These are phyloP conservation scores for Rhododendron williamsianum DNA, from an alignment of 148 eudicot genomes.

Conservation along the genomic window DNA sequence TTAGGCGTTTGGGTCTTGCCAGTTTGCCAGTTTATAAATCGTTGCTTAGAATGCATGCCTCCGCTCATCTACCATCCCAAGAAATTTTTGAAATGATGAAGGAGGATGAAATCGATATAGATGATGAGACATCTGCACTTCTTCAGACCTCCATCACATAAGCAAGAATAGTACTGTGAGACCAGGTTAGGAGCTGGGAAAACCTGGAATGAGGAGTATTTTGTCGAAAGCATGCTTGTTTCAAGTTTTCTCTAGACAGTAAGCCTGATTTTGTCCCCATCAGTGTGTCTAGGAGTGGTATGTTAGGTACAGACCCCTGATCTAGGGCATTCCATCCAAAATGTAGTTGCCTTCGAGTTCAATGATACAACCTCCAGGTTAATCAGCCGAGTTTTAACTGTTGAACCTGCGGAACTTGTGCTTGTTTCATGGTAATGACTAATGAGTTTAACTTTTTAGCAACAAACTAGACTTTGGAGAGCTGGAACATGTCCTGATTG, in stretches of 20 bases:
- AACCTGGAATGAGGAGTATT: background rate
- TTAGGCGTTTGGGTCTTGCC: constrained; percentile 19
- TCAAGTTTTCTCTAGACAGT: background rate
- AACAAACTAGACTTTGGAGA: background rate
- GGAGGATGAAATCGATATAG: constrained; percentile 22
- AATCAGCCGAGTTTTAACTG: background rate
- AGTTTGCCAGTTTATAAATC: constrained; percentile 23
- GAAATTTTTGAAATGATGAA: constrained; percentile 21
- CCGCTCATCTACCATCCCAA: background rate
- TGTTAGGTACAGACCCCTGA: background rate
- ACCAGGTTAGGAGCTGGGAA: background rate
- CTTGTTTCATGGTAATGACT: background rate
- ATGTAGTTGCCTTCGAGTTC: background rate
- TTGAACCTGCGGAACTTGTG: background rate
- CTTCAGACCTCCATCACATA: constrained; percentile 1
- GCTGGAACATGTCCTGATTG: background rate
- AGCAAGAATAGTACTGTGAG: background rate
- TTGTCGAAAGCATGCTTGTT: background rate
- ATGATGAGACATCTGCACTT: constrained; percentile 20
- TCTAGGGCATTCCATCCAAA: background rate
- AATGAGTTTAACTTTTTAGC: background rate
- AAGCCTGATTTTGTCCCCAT: background rate
- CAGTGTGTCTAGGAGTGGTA: background rate
- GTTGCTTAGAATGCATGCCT: constrained; percentile 20
- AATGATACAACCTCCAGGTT: background rate